phyloP scores from a whole-genome alignment of 78 protist genomes.

The slime mould (Dictyostelium discoideum) region DNA sequence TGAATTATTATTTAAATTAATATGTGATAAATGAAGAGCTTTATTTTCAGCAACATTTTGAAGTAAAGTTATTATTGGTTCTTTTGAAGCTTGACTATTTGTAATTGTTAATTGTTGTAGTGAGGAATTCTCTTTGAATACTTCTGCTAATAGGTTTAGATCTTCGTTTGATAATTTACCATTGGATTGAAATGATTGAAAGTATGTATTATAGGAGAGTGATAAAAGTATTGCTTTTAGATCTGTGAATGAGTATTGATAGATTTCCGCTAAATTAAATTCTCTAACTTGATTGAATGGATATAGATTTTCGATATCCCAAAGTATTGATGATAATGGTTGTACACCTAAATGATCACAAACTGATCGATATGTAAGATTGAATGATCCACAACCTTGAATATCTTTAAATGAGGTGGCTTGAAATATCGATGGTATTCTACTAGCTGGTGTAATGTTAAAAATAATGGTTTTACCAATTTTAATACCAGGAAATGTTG shows the following conservation, averaged over 20 bases:
- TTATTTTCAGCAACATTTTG: constrained; percentile 41
- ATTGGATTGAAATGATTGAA: constrained; percentile 32
- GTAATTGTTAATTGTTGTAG: constrained; percentile 5
- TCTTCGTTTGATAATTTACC: constrained; percentile 47
- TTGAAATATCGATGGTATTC: constrained; percentile 37
- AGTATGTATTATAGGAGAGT: constrained; percentile 54
- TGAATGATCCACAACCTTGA: constrained; percentile 64
- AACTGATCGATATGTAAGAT: constrained; percentile 47
- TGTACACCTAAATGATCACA: constrained; percentile 52
- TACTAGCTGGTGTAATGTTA: constrained; percentile 34
- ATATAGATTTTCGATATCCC: constrained; percentile 70
- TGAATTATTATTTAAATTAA: constrained; percentile 36
- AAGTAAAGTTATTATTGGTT: constrained; percentile 25
- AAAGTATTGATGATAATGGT: constrained; percentile 36
- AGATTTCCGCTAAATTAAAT: constrained; percentile 45
- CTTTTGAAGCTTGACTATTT: constrained; percentile 45
- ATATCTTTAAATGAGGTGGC: not conserved
- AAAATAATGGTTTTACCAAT: constrained; percentile 50
- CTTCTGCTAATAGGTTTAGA: constrained; percentile 23
- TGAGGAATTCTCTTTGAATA: constrained; percentile 24
- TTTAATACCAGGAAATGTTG: constrained; percentile 62
- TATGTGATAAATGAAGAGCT: not conserved
- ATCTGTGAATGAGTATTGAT: constrained; percentile 20
- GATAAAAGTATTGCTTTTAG: constrained; percentile 44
- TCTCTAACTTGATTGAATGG: constrained; percentile 43